Base-by-base conservation (phyloP, 768 basidiomycete genomes). In the Mycena filopes region DNA sequence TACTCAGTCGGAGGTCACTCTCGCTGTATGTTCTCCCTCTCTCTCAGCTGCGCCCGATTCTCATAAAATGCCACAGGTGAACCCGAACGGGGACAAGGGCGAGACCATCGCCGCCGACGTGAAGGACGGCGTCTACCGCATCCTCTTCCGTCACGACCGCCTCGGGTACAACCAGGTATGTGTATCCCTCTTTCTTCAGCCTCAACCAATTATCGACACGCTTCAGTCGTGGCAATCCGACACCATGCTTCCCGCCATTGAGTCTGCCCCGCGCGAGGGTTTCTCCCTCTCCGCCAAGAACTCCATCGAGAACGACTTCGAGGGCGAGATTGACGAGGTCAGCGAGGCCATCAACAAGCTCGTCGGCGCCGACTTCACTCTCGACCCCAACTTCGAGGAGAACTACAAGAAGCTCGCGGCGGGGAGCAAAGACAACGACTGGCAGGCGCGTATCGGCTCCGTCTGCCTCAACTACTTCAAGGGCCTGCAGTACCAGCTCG, bases 331-430 rank as follows among this genome's bases (percentile, higher is more conserved):
- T 43, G 76, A 77, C 5, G 75, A 76, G 2, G 41, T 78, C 38
- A 71, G 49, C 10, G 61, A 70, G 45, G 71, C 72, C 50, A 78
- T 82, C 36, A 75, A 65, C 25, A 69, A 73, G 28, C 70, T 78
- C 33, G 63, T 78, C 49, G 73, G 67, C 25, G 53, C 73, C 7
- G 77, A 81, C 20, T 63, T 81, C 58, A 66, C 72, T 33, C 73
- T 82, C 28, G 79, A 82, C 43, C 79, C 79, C 59, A 78, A 79
- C 72, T 80, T 80, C 55, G 75, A 78, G 56, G 77, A 74, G 55
- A 75, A 73, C 57, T 80, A 79, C 62, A 72, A 70, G 3, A 55
- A 65, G 10, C 60, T 77, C 36, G 10, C 36, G 1, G 54, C 18
- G 20, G 54, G 70, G n/a, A 28, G 28, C 36, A 36, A 36, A 15